Conservation (phyloP, 768 basidiomycete species). For the Terana coerulea region DNA sequence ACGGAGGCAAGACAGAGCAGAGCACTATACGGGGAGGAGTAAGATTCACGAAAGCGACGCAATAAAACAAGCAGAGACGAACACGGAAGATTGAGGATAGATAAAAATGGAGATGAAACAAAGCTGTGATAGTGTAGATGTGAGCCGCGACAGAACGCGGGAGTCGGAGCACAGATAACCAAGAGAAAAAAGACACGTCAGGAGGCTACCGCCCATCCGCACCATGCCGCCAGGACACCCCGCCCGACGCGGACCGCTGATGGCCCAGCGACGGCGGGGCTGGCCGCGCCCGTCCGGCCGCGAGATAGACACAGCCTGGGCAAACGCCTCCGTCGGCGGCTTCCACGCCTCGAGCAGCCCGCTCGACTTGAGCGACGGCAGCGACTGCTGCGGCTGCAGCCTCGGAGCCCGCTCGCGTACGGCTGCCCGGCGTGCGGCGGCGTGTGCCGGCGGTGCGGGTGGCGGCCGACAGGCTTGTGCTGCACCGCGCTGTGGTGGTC, state of each 20-base stretch:
- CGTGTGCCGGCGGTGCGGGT: not conserved
- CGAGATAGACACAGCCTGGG: conserved; percentile 17
- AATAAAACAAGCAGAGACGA: too few relatives aligned
- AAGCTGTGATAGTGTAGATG: too few relatives aligned
- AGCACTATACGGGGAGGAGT: too few relatives aligned
- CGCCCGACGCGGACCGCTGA: conserved; percentile 5
- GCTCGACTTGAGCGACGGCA: conserved; percentile 73
- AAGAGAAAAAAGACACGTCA: too few relatives aligned
- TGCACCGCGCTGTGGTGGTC: conserved; percentile 5
- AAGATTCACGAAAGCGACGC: too few relatives aligned
- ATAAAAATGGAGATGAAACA: too few relatives aligned
- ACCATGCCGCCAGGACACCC: too few relatives aligned
- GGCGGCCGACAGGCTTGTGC: not conserved
- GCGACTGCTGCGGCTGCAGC: conserved; percentile 31
- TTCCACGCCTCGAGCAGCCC: conserved; percentile 57
- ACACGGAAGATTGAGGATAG: too few relatives aligned
- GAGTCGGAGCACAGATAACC: too few relatives aligned
- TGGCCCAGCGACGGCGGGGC: conserved; percentile 5
- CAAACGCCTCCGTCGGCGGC: conserved; percentile 23
- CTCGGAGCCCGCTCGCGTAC: not conserved
- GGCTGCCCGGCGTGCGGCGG: not conserved
- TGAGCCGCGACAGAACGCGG: too few relatives aligned
- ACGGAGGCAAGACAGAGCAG: too few relatives aligned
- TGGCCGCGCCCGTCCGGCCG: not conserved
- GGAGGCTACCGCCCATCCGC: too few relatives aligned